Base-by-base conservation (phyloP, 2,329 filamentous ascomycete genomes). In the Cercospora canescens region DNA sequence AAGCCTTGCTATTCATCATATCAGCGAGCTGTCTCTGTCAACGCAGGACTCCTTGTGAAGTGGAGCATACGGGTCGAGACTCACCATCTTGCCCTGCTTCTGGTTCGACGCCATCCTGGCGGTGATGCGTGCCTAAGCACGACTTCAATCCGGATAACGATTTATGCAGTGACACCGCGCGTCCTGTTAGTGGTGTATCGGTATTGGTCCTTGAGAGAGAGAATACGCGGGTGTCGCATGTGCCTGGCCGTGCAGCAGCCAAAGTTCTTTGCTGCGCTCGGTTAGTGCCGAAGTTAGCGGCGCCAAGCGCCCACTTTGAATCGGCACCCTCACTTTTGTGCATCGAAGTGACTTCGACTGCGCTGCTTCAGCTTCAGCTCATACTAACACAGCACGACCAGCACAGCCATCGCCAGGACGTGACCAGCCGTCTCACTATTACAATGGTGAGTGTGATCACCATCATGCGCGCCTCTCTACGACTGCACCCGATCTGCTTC, bases 1-100 rank as follows among this genome's bases (percentile, higher is more conserved):
- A 88, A 83, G 78, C 88, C 88, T 87, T 87, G 84, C 87, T 89
- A 81, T 63, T 78, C 57, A 60, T 67, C 65, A 68, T 71, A 76
- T 76, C 74, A 78, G 80, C 79, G 75, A 75, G 77, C 79, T 79
- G 76, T 77, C 74, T 75, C 76, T 78, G 79, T 78, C 75, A 78
- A 83, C 78, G 76, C 75, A 81, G 71, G 76, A 76, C 68, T 66
- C 67, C 62, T 66, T 64, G 62, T 73, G 70, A 68, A 69, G 64
- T 64, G 34, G 52, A 67, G 66, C 58, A 67, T 60, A 26, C 55
- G 48, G 35, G 62, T 66, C 45, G 30, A 64, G 69, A 89, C 92
- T 87, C 85, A 98, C 95, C 95, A 99, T 98, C 87, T 99, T 98
- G 83, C 95, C 95, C 83, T 97, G 94, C 83, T 97, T 96, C 87